Base-by-base conservation (phyloP, 768 basidiomycete species). In the Amylocystis lapponica region DNA sequence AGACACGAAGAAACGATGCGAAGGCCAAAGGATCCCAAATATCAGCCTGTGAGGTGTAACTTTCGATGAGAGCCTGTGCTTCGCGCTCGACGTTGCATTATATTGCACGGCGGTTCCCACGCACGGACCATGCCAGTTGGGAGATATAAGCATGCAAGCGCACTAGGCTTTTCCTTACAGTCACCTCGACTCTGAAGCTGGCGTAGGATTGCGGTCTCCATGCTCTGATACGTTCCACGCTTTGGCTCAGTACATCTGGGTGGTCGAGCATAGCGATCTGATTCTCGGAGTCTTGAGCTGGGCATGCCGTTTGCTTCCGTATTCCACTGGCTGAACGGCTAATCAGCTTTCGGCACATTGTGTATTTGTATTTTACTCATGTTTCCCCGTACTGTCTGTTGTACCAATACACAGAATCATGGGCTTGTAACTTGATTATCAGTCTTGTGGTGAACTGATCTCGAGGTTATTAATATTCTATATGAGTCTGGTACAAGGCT, bases 281-380 rank as follows among this genome's bases (percentile, higher is more conserved):
- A n/a, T n/a, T n/a, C 52, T 48, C 29, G 36, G 47, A 41, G 51
- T 60, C 76, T 71, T 55, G 67, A 68, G 65, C 81, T 84, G 81
- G 82, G 82, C 82, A 81, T 83, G 79, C 73, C 78, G 72, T 76
- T 71, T 71, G 55, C 56, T 56, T 47, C 56, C 53, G 48, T 53
- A 39, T 50, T 51, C 56, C 51, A 75, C 62, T 63, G 78, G 70
- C 45, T 57, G 65, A 58, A 69, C 70, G 82, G 79, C 71, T 76
- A 84, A 85, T 85, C 82, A 82, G 81, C 66, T 71, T 67, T 67
- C 73, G 78, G 61, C 64, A 82, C 75, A 81, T 50, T n/a, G n/a
- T n/a, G n/a, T n/a, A n/a, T n/a, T n/a, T n/a, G n/a, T n/a, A n/a
- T n/a, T n/a, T n/a, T n/a, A n/a, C n/a, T n/a, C n/a, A n/a, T n/a